Conservation (phyloP, 1,139 yeast genomes). For the Petasospora fabianii region DNA sequence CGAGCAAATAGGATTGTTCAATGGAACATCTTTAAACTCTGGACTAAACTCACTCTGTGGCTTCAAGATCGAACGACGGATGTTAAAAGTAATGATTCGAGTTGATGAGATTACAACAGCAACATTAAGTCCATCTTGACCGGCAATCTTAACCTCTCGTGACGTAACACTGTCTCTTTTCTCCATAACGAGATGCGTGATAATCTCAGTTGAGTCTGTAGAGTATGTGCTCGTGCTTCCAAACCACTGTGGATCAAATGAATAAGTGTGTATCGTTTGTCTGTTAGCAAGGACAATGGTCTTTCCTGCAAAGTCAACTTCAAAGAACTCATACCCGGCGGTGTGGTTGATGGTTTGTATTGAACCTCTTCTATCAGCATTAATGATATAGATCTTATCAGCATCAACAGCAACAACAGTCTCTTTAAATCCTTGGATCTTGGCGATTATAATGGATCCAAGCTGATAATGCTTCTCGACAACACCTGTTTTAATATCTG, state of each 20-base stretch:
- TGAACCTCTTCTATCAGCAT: constrained; percentile 13
- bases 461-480: constrained; percentile 23
- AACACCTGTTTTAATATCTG: constrained; percentile 27
- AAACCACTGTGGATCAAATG: constrained; percentile 26
- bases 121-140: constrained; percentile 51
- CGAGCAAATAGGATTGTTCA: constrained; percentile 35
- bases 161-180: constrained; percentile 24
- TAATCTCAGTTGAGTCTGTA: constrained; percentile 36
- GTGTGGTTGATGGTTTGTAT: constrained; percentile 5
- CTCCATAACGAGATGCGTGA: constrained; percentile 39
- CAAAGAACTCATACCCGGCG: constrained; percentile 23
- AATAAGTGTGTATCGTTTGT: constrained; percentile 26
- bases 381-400: constrained; percentile 24
- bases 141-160: constrained; percentile 38
- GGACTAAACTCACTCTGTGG: constrained; percentile 29
- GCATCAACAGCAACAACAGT: constrained; percentile 28
- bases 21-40: constrained; percentile 28
- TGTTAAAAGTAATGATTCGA: constrained; percentile 36
- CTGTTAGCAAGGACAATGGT: constrained; percentile 29
- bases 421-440: constrained; percentile 26
- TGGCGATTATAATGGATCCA: constrained; percentile 25
- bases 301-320: constrained; percentile 54
- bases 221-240: constrained; percentile 24
- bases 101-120: constrained; percentile 41
- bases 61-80: constrained; percentile 32